A percentile compares a stretch with the other conserved stretches of the same genome.
Evolutionary conservation across 306 rosid species (phyloP).

Genomic region (Parietaria judaica): DNA sequence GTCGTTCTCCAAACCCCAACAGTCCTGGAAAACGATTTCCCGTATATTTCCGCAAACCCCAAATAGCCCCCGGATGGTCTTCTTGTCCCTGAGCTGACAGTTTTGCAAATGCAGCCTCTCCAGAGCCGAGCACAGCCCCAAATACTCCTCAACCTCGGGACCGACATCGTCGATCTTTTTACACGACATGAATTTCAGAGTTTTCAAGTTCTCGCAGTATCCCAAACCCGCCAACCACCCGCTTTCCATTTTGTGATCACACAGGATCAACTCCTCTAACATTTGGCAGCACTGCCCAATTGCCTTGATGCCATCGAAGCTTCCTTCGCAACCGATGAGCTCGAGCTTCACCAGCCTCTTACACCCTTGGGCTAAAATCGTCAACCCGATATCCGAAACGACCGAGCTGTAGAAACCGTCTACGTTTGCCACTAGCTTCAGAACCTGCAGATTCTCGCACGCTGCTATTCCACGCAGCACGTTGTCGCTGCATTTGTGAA

Average conservation of each 20-base stretch:
- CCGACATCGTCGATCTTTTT: conserved; percentile 54
- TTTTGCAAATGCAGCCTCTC: conserved; percentile 55
- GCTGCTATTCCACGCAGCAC: conserved; percentile 41
- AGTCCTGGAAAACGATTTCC: conserved; percentile 62
- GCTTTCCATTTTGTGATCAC: conserved; percentile 76
- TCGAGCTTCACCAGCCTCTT: conserved; percentile 75
- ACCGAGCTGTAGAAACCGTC: conserved; percentile 44
- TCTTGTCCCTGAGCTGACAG: conserved; percentile 58
- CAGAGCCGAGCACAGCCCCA: conserved; percentile 57
- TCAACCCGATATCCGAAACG: conserved; percentile 73
- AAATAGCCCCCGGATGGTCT: conserved; percentile 38
- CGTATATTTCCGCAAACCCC: conserved; percentile 52
- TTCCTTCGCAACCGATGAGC: conserved; percentile 81
- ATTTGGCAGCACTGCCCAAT: conserved; percentile 80
- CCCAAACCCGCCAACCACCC: conserved; percentile 78
- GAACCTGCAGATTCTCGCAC: conserved; percentile 58
- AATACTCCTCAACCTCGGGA: conserved; percentile 65
- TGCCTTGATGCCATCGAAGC: conserved; percentile 81
- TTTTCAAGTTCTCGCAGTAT: conserved; percentile 72
- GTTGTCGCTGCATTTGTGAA: conserved; percentile 54
- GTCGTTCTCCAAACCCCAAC: conserved; percentile 72
- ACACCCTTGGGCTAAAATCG: conserved; percentile 82
- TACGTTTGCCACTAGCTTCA: conserved; percentile 44
- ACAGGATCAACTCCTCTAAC: conserved; percentile 69
- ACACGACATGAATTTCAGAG: conserved; percentile 55